These are phyloP conservation scores for Dittrichia graveolens DNA, from an alignment of 129 eudicot genomes.

Conservation along the genomic window DNA sequence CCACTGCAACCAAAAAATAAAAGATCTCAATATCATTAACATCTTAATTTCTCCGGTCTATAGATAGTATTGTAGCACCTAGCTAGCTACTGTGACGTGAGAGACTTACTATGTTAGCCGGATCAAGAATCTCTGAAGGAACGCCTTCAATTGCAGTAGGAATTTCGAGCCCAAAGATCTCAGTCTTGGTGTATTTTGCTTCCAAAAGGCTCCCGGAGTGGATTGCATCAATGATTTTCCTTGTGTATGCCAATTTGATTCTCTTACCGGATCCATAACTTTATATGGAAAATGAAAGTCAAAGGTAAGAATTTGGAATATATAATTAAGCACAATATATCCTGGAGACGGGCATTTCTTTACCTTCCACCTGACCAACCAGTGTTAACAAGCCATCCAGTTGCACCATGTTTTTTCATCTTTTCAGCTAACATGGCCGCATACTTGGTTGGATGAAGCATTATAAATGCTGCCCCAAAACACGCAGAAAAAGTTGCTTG, in stretches of 20 bases:
- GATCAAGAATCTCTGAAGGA: conserved; percentile 90
- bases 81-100: too few relatives aligned
- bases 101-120: conserved; percentile 73
- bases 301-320: not conserved
- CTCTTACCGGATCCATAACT: conserved; percentile 91
- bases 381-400: conserved; percentile 97
- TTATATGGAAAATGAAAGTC: not conserved
- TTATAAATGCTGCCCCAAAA: conserved; percentile 88
- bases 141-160: conserved; percentile 86
- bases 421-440: conserved; percentile 91
- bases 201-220: conserved; percentile 84
- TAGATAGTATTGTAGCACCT: too few relatives aligned
- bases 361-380: conserved; percentile 99
- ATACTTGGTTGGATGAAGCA: conserved; percentile 76
- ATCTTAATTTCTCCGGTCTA: not conserved
- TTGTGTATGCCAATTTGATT: conserved; percentile 86
- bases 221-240: conserved; percentile 91
- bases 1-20: conserved; percentile 60
- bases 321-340: too few relatives aligned
- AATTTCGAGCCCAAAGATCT: conserved; percentile 85
- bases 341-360: not conserved
- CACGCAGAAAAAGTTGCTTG: conserved; percentile 83
- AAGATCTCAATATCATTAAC: not conserved
- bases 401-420: conserved; percentile 95
- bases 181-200: conserved; percentile 68